A percentile compares a stretch with the other conserved stretches of the same genome.
phyloP scores from a whole-genome alignment of 225 moss, liverwort and hornwort genomes.

The Straminergon stramineum region DNA sequence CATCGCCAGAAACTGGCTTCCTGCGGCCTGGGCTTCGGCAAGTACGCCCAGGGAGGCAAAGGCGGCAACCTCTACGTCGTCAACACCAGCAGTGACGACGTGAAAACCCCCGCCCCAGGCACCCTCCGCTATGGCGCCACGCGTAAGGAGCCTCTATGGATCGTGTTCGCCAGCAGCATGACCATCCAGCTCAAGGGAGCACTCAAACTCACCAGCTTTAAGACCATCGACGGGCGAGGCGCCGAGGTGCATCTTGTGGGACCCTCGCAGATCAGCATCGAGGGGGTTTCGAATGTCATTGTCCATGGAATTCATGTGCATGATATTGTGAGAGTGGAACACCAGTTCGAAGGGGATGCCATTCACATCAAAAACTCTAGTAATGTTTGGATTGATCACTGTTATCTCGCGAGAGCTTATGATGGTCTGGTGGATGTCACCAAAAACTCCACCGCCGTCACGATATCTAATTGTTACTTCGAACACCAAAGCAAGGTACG shows the following conservation, averaged over 20 bases:
- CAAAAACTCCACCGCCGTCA: constrained; percentile 36
- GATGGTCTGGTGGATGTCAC: constrained; percentile 64
- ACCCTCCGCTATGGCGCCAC: constrained; percentile 33
- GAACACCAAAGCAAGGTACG: constrained; percentile 18
- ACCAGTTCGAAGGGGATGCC: constrained; percentile 16
- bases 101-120: neutral
- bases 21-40: constrained; percentile 35
- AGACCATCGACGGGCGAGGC: constrained; percentile 51
- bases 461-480: constrained; percentile 60
- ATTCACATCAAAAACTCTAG: constrained; percentile 21
- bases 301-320: constrained; percentile 28
- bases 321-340: neutral
- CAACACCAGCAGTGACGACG: constrained; percentile 9
- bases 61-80: constrained; percentile 28
- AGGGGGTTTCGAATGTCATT: constrained; percentile 16
- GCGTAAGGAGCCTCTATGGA: constrained; percentile 25
- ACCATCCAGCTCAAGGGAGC: constrained; percentile 16
- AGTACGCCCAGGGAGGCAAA: constrained; percentile 12
- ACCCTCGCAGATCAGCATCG: constrained; percentile 18
- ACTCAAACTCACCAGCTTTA: constrained; percentile 24
- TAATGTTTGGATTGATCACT: constrained; percentile 25
- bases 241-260: constrained; percentile 20
- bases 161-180: constrained; percentile 25
- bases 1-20: constrained; percentile 11
- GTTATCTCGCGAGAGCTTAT: constrained; percentile 18